Percentiles rank a stretch among this genome's conserved stretches.
Conservation (phyloP, 1,284 basidiomycete species). For the Macrocystidia cucumis region DNA sequence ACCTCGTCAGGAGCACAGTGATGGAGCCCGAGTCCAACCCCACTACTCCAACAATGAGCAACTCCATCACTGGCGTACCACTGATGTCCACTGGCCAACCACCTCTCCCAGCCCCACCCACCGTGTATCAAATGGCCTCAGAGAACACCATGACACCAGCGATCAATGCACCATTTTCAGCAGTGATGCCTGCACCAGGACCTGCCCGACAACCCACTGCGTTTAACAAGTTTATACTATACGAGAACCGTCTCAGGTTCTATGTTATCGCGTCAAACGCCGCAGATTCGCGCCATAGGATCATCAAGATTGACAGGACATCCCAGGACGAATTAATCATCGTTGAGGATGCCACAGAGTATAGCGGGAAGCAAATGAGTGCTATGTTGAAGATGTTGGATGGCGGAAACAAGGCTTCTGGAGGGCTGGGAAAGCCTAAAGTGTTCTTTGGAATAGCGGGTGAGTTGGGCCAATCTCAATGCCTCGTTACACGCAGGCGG, state of each 20-base stretch:
- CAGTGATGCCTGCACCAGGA: too few species aligned
- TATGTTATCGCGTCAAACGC: conserved; percentile 86
- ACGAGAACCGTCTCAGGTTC: conserved; percentile 84
- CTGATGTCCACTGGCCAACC: too few species aligned
- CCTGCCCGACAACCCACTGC: conserved; percentile 18
- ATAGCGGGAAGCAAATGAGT: conserved; percentile 84
- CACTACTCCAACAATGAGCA: too few species aligned
- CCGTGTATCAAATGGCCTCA: too few species aligned
- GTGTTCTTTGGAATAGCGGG: conserved; percentile 78
- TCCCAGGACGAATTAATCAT: conserved; percentile 67
- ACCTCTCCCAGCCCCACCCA: too few species aligned
- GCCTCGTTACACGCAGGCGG: conserved; percentile 23
- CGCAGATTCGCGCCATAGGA: conserved; percentile 77
- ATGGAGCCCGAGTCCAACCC: not conserved
- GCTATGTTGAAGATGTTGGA: conserved; percentile 91
- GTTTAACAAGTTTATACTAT: conserved; percentile 87
- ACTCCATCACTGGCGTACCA: too few species aligned
- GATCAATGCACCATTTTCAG: too few species aligned
- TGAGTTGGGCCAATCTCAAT: conserved; percentile 24
- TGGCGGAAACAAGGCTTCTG: conserved; percentile 85
- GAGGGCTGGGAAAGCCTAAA: conserved; percentile 79
- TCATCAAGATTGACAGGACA: conserved; percentile 89
- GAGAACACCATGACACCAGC: too few species aligned
- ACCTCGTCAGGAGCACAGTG: not conserved
- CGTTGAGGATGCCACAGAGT: conserved; percentile 82